Conservation (phyloP, 192 early-diverging fungal species). For the Linderina pennispora region DNA sequence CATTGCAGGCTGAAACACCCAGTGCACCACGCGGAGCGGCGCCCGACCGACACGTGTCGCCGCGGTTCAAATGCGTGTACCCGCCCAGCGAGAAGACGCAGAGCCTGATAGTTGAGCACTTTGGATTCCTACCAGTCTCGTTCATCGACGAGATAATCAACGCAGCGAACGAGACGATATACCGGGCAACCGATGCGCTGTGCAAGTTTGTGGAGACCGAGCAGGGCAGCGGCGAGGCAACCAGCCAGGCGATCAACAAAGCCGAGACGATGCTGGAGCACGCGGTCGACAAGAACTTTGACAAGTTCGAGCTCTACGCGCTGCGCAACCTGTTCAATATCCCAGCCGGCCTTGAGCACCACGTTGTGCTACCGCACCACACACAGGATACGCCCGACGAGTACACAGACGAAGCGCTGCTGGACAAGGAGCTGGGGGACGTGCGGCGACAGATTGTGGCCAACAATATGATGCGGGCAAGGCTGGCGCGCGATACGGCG, state of each 20-base stretch:
- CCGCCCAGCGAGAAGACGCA: slow-evolving; percentile 39
- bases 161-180: slow-evolving; percentile 66
- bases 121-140: slow-evolving; percentile 73
- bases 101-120: slow-evolving; percentile 63
- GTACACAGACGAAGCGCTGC: slow-evolving; percentile 31
- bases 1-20: too few species aligned
- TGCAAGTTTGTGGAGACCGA: slow-evolving; percentile 61
- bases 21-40: too few species aligned
- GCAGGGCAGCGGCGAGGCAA: slow-evolving; percentile 44
- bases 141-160: slow-evolving; percentile 81
- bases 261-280: slow-evolving; percentile 73
- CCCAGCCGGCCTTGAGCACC: slow-evolving; percentile 44
- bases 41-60: slow-evolving; percentile 21
- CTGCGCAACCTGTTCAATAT: slow-evolving; percentile 70
- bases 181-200: slow-evolving; percentile 61
- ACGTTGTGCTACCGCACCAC: slow-evolving; percentile 36
- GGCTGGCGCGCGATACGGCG: slow-evolving; percentile 16
- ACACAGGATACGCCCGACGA: slow-evolving; percentile 14
- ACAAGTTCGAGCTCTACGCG: slow-evolving; percentile 73
- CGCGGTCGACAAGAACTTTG: slow-evolving; percentile 76
- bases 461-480: slow-evolving; percentile 26
- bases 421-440: slow-evolving; percentile 32
- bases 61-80: slow-evolving; percentile 35
- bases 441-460: slow-evolving; percentile 27
- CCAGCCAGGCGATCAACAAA: slow-evolving; percentile 57